phyloP scores from a whole-genome alignment of 2,329 filamentous ascomycete genomes.

The Venturiaceae sp. region DNA sequence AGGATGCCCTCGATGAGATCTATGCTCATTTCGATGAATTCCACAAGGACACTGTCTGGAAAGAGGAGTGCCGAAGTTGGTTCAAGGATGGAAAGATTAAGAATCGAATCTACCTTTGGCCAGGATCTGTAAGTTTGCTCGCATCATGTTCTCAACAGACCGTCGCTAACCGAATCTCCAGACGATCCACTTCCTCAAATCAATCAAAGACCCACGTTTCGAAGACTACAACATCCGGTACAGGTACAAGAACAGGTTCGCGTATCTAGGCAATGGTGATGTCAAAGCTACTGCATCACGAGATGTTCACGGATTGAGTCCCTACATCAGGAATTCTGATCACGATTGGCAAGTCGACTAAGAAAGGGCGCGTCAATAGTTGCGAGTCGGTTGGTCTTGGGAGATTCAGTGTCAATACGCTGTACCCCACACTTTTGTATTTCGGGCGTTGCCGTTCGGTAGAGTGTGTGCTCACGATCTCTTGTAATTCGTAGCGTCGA shows the following conservation, averaged over 20 bases:
- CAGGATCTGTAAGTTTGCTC: conserved; percentile 24
- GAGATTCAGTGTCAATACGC: neutral
- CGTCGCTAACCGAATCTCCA: conserved; percentile 8
- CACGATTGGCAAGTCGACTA: conserved; percentile 36
- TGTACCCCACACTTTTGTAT: neutral
- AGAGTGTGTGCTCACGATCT: no score
- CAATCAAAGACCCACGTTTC: conserved; percentile 24
- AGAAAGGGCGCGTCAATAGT: neutral
- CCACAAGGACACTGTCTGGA: conserved; percentile 36
- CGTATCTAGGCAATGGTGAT: conserved; percentile 29
- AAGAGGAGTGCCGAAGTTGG: conserved; percentile 19
- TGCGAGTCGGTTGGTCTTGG: neutral
- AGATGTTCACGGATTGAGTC: conserved; percentile 30
- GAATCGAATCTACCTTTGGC: conserved; percentile 31
- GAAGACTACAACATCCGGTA: conserved; percentile 24
- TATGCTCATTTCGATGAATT: conserved; percentile 34
- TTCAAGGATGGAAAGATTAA: conserved; percentile 19
- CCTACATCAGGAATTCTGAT: conserved; percentile 35
- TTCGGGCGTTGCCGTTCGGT: no score
- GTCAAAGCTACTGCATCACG: conserved; percentile 32
- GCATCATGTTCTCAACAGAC: neutral
- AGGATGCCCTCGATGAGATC: conserved; percentile 41
- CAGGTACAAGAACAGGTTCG: conserved; percentile 27
- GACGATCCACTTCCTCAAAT: conserved; percentile 29
- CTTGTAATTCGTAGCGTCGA: no score